phyloP scores from a whole-genome alignment of 768 basidiomycete genomes.

The Scleroderma citrinum region DNA sequence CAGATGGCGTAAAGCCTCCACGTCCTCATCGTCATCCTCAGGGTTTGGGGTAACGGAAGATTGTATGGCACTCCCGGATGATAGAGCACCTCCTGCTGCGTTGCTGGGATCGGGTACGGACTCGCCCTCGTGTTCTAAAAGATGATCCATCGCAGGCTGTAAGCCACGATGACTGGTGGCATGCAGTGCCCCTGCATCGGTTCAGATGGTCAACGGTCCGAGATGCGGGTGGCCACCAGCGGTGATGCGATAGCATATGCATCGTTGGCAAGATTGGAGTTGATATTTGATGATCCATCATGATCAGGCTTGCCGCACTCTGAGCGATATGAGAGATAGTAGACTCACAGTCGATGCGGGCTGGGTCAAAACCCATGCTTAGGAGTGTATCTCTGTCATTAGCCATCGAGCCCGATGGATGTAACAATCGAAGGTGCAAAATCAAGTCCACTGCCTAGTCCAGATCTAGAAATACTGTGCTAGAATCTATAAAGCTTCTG shows the following conservation, averaged over 20 bases:
- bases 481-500: too few relatives aligned
- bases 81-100: conserved; percentile 28
- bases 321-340: conserved; percentile 4
- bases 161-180: conserved; percentile 80
- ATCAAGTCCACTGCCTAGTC: too few relatives aligned
- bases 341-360: conserved; percentile 77
- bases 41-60: conserved; percentile 36
- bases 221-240: neutral
- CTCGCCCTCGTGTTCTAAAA: conserved; percentile 74
- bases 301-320: neutral
- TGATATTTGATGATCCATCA: neutral
- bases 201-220: neutral
- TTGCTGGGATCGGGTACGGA: conserved; percentile 65
- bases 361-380: conserved; percentile 82
- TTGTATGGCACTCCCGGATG: conserved; percentile 11
- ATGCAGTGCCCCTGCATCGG: conserved; percentile 74
- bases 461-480: too few relatives aligned
- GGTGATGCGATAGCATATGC: neutral
- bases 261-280: neutral
- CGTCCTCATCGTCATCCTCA: conserved; percentile 70
- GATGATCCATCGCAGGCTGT: conserved; percentile 87
- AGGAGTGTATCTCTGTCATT: conserved; percentile 70
- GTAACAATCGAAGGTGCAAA: neutral
- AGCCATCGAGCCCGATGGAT: conserved; percentile 27
- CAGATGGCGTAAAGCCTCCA: conserved; percentile 43